Percentiles rank a stretch among this genome's conserved stretches.
Evolutionary conservation across 2,329 filamentous ascomycete genomes (phyloP).

Genomic region (Exophiala bonariae): DNA sequence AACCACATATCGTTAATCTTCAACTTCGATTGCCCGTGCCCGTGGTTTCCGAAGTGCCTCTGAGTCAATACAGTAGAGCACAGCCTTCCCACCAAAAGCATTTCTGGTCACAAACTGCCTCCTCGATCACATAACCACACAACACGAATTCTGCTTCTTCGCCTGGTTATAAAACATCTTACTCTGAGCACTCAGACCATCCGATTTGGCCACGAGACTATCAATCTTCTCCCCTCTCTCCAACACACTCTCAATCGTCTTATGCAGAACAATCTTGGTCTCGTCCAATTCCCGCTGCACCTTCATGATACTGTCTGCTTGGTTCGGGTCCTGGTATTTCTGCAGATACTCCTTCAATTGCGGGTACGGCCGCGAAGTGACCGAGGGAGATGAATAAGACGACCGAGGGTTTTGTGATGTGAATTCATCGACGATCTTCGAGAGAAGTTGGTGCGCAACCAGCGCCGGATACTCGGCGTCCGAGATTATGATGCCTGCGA

Average conservation of each 20-base stretch:
- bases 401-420: constrained; percentile 71
- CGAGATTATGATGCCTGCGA: constrained; percentile 75
- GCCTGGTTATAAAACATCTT: constrained; percentile 92
- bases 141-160: constrained; percentile 64
- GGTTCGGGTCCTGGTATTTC: constrained; percentile 33
- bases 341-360: constrained; percentile 75
- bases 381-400: constrained; percentile 59
- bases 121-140: constrained; percentile 51
- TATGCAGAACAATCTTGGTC: constrained; percentile 95
- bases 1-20: too few relatives aligned
- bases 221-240: constrained; percentile 97
- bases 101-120: too few relatives aligned
- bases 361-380: constrained; percentile 62
- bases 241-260: constrained; percentile 74
- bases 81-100: neutral
- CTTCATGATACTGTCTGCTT: constrained; percentile 90
- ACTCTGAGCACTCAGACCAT: constrained; percentile 84
- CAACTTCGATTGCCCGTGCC: too few relatives aligned
- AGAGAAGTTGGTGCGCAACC: constrained; percentile 82
- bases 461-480: constrained; percentile 74
- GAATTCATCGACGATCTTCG: constrained; percentile 87
- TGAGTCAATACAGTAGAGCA: too few relatives aligned
- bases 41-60: too few relatives aligned
- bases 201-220: constrained; percentile 87
- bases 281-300: constrained; percentile 97